Base-by-base conservation (phyloP, 1,284 basidiomycete species). In the Irpex sp. region DNA sequence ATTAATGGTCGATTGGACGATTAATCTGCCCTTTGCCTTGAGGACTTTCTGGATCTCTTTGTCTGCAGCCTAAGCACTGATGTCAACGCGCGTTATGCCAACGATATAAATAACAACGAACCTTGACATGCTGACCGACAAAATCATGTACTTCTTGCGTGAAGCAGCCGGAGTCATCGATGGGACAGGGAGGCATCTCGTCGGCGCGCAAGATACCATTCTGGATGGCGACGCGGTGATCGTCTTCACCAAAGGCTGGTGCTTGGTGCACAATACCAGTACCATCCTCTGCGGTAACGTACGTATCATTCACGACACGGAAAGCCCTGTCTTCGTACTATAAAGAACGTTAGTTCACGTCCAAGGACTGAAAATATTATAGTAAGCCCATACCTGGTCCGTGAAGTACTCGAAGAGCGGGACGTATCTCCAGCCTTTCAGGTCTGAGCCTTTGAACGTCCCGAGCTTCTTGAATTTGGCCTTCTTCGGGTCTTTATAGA, bases 231-330 rank as follows among this genome's bases (percentile, higher is more conserved):
- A 99, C 87, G 64, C 97, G 93, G 77, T 98, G 94, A 85, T 99
- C 97, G 71, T 99, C 97, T 72, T 98, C 97, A 83, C 97, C 97
- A 72, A 98, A 99, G 0, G 93, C 96, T 1, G 97, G 97, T 1
- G 97, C 95, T 79, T 99, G 97, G 76, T 99, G 97, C 57, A 99
- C 97, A 71, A 99, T 97, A 75, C 97, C 97, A 46, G 97, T 99
- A 77, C 97, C 97, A 62, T 96, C 94, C 11, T 88, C 85, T 68
- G 90, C 92, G 1, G 95, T 98, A 59, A 99, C 97, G 74, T 99
- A 99, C 0, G 88, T 90, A 74, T 99, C 97, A 33, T 86, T 84
- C 5, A 99, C 76, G 15, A 99, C 94, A 62, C 91, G 81, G 84
- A 98, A 99, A 0, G 94, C 97, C 67, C 87, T 88, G 75, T 95